A percentile compares a stretch with the other conserved stretches of the same genome.
These are phyloP conservation scores for Monilinia aucupariae DNA, from an alignment of 2,329 filamentous ascomycete genomes.

Conservation along the genomic window DNA sequence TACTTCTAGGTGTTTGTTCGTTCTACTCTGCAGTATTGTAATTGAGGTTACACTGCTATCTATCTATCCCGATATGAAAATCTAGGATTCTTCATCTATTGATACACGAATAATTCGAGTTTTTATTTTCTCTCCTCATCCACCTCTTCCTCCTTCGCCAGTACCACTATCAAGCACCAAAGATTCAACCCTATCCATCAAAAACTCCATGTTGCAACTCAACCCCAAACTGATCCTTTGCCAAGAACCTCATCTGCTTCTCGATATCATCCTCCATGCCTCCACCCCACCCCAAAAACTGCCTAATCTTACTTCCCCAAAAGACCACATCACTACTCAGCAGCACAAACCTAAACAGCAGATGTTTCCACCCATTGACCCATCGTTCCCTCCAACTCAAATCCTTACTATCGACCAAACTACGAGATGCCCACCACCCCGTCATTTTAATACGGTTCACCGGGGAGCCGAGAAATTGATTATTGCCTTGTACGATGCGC, in stretches of 20 bases:
- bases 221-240: constrained; percentile 77
- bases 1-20: too few species aligned
- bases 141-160: too few species aligned
- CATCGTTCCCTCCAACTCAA: constrained; percentile 58
- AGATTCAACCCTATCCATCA: constrained; percentile 55
- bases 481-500: constrained; percentile 68
- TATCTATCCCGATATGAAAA: too few species aligned
- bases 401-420: constrained; percentile 69
- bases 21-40: too few species aligned
- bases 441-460: constrained; percentile 91
- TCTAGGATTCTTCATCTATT: too few species aligned
- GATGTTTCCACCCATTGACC: constrained; percentile 66
- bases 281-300: constrained; percentile 68
- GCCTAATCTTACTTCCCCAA: constrained; percentile 71
- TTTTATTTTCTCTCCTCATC: too few species aligned
- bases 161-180: too few species aligned
- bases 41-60: too few species aligned
- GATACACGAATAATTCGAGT: too few species aligned
- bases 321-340: constrained; percentile 75
- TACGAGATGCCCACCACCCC: constrained; percentile 79
- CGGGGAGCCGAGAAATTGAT: constrained; percentile 66
- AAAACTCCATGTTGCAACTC: constrained; percentile 86
- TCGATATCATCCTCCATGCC: constrained; percentile 97
- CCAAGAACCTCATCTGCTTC: constrained; percentile 77
- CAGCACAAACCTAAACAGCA: constrained; percentile 76